Conservation (phyloP, 257 asterid genomes). For the Penstemon newberryi region DNA sequence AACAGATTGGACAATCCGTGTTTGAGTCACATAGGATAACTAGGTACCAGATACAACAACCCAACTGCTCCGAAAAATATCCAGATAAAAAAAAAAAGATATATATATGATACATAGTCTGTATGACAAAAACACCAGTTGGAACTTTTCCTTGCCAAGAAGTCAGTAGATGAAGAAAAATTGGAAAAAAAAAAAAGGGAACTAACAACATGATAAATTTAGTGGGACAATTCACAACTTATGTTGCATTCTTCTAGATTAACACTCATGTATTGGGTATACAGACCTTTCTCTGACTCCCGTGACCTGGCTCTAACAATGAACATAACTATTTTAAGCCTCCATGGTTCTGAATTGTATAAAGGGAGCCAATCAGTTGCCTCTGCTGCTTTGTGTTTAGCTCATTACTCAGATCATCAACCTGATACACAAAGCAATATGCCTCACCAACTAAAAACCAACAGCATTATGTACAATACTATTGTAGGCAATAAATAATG, state of each 20-base stretch:
- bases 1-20: too few species aligned
- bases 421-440: constrained; percentile 2
- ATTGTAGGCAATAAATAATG: neutral
- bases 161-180: neutral
- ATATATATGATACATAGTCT: neutral
- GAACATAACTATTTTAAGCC: too few species aligned
- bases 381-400: neutral
- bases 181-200: neutral
- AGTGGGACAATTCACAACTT: too few species aligned
- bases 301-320: neutral
- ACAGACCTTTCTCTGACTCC: neutral
- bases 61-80: too few species aligned
- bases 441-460: neutral
- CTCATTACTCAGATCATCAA: neutral
- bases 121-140: neutral
- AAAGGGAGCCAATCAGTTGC: neutral
- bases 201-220: too few species aligned
- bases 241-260: constrained; percentile 1
- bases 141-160: too few species aligned
- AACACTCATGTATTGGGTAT: neutral
- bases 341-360: neutral
- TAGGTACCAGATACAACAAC: too few species aligned
- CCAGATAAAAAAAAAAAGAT: too few species aligned
- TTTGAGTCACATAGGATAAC: too few species aligned
- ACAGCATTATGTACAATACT: constrained; percentile 1